Conservation (phyloP, 352 stramenopile species). For the Phytophthora fragariae region DNA sequence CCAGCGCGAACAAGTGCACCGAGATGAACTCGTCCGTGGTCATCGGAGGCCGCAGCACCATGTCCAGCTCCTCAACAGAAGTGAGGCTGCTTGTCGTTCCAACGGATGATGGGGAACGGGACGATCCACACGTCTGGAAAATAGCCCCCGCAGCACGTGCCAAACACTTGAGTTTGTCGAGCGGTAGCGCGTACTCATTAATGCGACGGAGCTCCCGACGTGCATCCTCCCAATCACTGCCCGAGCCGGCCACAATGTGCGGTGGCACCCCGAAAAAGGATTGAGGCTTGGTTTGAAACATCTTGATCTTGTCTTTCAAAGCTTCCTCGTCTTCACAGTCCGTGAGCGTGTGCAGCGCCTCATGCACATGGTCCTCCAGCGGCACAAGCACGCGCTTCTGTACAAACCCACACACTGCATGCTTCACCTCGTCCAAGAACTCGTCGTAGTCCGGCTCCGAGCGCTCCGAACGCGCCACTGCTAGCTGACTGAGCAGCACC, state of each 20-base stretch:
- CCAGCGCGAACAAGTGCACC: slow-evolving; percentile 65
- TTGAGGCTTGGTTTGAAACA: slow-evolving; percentile 59
- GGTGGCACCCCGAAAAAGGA: slow-evolving; percentile 63
- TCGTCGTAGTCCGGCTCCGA: slow-evolving; percentile 63
- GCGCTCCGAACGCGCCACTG: slow-evolving; percentile 37
- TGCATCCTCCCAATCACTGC: slow-evolving; percentile 66
- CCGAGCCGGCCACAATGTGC: slow-evolving; percentile 48
- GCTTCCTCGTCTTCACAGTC: slow-evolving; percentile 55
- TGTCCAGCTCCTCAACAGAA: slow-evolving; percentile 46
- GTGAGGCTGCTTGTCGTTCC: slow-evolving; percentile 40
- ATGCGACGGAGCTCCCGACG: slow-evolving; percentile 58
- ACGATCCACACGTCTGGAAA: slow-evolving; percentile 52
- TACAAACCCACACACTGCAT: slow-evolving; percentile 57
- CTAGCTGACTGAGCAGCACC: slow-evolving; percentile 47
- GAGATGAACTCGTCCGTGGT: slow-evolving; percentile 76
- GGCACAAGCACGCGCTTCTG: slow-evolving; percentile 61
- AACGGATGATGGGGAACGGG: slow-evolving; percentile 27
- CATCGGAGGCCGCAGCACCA: slow-evolving; percentile 48
- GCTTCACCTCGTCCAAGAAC: slow-evolving; percentile 67
- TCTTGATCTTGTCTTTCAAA: slow-evolving; percentile 63
- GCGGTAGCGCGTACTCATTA: slow-evolving; percentile 64
- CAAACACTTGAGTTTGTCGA: slow-evolving; percentile 82
- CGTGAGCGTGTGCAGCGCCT: slow-evolving; percentile 58
- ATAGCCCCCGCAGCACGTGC: slow-evolving; percentile 62
- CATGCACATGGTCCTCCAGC: slow-evolving; percentile 70